Evolutionary conservation across 1,284 basidiomycete genomes (phyloP).

Genomic region (Irpex rosettiformis): DNA sequence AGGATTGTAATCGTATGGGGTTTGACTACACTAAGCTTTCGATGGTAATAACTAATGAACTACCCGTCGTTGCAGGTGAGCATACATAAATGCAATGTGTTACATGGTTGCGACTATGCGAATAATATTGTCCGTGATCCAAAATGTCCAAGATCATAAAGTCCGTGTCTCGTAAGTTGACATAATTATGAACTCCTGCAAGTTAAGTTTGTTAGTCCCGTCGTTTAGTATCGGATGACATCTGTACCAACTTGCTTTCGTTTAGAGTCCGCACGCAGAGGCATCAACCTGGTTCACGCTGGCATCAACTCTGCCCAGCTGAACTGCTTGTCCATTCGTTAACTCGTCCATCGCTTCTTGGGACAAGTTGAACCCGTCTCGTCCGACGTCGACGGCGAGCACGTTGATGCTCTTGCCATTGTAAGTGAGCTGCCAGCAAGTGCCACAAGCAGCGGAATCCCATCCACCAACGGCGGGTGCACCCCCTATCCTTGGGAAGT

Average conservation of each 20-base stretch:
- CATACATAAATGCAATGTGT: background rate
- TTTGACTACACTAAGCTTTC: background rate
- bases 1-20: background rate
- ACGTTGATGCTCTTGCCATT: conserved; percentile 36
- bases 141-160: background rate
- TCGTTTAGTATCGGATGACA: background rate
- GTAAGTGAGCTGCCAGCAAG: conserved; percentile 42
- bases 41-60: background rate
- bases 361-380: conserved; percentile 37
- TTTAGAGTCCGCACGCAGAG: conserved; percentile 29
- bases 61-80: background rate
- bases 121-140: background rate
- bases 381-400: conserved; percentile 38
- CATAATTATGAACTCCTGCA: background rate
- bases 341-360: conserved; percentile 39
- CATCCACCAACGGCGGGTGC: conserved; percentile 36
- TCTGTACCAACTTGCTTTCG: background rate
- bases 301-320: conserved; percentile 34
- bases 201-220: background rate
- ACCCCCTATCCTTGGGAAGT: conserved; percentile 49
- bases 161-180: background rate
- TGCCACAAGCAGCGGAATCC: conserved; percentile 42
- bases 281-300: conserved; percentile 30
- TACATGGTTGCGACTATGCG: background rate
- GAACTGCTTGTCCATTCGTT: conserved; percentile 35